phyloP scores from a whole-genome alignment of 257 asterid species.

The Solanum gandarillasii region DNA sequence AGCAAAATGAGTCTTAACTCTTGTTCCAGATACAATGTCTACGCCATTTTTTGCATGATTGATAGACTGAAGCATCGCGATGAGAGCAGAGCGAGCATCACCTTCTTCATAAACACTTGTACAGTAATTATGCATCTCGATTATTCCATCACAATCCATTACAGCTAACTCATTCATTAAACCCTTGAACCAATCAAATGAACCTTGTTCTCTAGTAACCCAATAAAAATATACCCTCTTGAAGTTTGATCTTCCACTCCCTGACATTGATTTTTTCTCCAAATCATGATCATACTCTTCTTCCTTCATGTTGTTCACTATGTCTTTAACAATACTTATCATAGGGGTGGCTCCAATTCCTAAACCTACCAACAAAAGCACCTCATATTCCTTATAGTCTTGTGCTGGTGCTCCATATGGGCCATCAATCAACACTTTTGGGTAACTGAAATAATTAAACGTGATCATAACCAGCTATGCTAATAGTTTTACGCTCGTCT shows the following conservation, averaged over 20 bases:
- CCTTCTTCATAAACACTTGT: slow-evolving; percentile 85
- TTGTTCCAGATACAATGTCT: slow-evolving; percentile 71
- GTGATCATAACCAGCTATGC: neutral
- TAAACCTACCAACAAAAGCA: slow-evolving; percentile 61
- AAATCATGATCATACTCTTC: slow-evolving; percentile 14
- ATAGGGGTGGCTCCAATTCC: slow-evolving; percentile 93
- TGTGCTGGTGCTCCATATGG: slow-evolving; percentile 98
- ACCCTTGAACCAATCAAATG: slow-evolving; percentile 84
- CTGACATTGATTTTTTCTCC: slow-evolving; percentile 11
- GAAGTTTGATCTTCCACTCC: slow-evolving; percentile 24
- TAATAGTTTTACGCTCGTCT: neutral
- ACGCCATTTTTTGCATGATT: slow-evolving; percentile 76
- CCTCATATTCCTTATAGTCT: slow-evolving; percentile 85
- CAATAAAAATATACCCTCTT: slow-evolving; percentile 73
- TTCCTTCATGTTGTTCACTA: slow-evolving; percentile 66
- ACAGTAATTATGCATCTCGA: slow-evolving; percentile 86
- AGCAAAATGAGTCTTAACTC: slow-evolving; percentile 83
- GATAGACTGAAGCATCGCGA: slow-evolving; percentile 74
- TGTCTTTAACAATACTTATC: slow-evolving; percentile 83
- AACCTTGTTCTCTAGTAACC: slow-evolving; percentile 88
- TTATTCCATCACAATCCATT: slow-evolving; percentile 50
- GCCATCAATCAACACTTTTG: slow-evolving; percentile 64
- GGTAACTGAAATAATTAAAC: slow-evolving; percentile 28
- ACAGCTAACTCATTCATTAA: slow-evolving; percentile 76
- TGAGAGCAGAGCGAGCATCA: slow-evolving; percentile 79